These are phyloP conservation scores for Elaphomyces granulatus DNA, from an alignment of 495 filamentous ascomycete genomes.

Conservation along the genomic window DNA sequence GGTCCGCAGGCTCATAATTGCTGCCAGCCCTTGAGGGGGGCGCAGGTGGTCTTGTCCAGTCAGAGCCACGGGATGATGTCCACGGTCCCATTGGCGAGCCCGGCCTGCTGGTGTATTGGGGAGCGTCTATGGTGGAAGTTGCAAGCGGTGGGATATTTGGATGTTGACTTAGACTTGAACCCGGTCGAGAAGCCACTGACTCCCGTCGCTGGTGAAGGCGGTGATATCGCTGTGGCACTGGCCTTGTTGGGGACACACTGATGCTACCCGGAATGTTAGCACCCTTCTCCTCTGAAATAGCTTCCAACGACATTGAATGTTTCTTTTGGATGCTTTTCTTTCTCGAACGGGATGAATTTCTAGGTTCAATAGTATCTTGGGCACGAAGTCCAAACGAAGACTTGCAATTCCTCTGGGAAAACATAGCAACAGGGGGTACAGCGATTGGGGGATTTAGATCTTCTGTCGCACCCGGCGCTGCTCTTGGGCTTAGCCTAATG, in stretches of 20 bases:
- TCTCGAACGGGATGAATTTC: background rate
- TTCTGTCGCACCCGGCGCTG: background rate
- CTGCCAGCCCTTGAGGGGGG: conserved; percentile 37
- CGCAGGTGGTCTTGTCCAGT: conserved; percentile 55
- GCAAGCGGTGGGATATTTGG: conserved; percentile 43
- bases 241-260: conserved; percentile 12
- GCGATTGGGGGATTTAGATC: background rate
- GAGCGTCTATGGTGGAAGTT: conserved; percentile 27
- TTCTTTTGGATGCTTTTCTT: background rate
- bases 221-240: conserved; percentile 21
- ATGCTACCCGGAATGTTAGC: conserved; percentile 15
- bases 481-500: too few species aligned
- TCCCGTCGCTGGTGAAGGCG: conserved; percentile 5
- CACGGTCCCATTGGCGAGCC: conserved; percentile 53
- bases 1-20: conserved; percentile 69
- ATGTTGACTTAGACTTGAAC: conserved; percentile 39
- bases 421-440: too few species aligned
- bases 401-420: too few species aligned
- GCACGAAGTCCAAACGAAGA: too few species aligned
- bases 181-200: conserved; percentile 19
- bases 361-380: too few species aligned
- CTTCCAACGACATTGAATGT: background rate
- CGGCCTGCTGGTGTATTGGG: conserved; percentile 36
- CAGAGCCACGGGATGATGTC: conserved; percentile 54
- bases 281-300: conserved; percentile 4